Base-by-base conservation (phyloP, 352 stramenopile species). In the Pythium monospermum region DNA sequence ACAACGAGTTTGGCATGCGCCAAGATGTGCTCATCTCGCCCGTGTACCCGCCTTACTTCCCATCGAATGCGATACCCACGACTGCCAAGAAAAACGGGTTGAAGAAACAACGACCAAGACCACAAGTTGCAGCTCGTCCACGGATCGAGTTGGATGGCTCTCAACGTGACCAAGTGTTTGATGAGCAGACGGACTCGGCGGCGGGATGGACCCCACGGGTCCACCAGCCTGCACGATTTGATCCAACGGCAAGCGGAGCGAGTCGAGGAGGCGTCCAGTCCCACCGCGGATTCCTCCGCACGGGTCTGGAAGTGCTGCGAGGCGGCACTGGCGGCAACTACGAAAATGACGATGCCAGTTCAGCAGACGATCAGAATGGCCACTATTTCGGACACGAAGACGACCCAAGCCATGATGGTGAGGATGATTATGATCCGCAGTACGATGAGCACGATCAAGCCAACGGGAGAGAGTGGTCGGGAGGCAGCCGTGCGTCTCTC, bases 11-110 rank as follows among this genome's bases (percentile, higher is more conserved):
- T 36, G 78, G 78, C 6, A 71, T 35, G 8, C 65, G 56, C 1
- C 75, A 89, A 33, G 65, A 77, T 42, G 65, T 89, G 12, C 66
- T 87, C 6, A 43, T 87, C 18, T 87, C 78, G 1, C 67, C 78
- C 1, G 59, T 70, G 6, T 77, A 74, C 15, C 67, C 78, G 11
- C 73, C 75, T 11, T 85, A 66, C 37, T 86, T 84, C 16, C 57
- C 55, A 39, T 37, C 25, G 44, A 59, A 53, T 28, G 18, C 30
- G 23, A 49, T 36, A 44, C 33, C 44, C 3, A 32, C 49, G 12
- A 33, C 28, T 4, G 51, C 53, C 35, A 48, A 32, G 19, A n/a
- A n/a, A n/a, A n/a, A n/a, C n/a, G n/a, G n/a, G n/a, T n/a, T n/a
- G n/a, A n/a, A n/a, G n/a, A n/a, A n/a, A n/a, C n/a, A n/a, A n/a